Percentiles rank a stretch among this genome's conserved stretches.
Conservation (phyloP, 108 stramenopile species). For the Skeletonema grethae region DNA sequence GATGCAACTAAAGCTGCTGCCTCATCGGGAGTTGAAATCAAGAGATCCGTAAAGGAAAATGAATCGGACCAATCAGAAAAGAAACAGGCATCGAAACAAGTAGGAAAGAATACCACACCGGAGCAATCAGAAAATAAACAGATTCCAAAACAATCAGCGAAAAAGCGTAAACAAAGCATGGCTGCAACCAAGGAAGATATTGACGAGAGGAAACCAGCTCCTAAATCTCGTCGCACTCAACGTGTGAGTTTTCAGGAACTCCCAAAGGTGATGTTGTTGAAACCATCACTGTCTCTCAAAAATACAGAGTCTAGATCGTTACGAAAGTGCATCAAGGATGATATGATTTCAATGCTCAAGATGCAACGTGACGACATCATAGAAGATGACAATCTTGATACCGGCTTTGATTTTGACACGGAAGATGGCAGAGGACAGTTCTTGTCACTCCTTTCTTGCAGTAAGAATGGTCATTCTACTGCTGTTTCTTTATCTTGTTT, state of each 20-base stretch:
- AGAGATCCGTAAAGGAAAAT: neutral
- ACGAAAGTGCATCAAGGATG: constrained; percentile 29
- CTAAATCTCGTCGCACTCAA: constrained; percentile 5
- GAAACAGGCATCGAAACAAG: neutral
- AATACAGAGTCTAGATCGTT: constrained; percentile 20
- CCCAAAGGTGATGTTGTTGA: constrained; percentile 31
- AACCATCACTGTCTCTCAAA: constrained; percentile 31
- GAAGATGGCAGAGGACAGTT: constrained; percentile 29
- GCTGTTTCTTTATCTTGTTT: constrained; percentile 27
- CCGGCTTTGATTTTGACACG: constrained; percentile 37
- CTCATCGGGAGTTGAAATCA: neutral
- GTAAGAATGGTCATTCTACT: constrained; percentile 6
- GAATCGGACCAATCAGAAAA: neutral
- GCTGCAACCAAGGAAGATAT: neutral
- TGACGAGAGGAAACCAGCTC: neutral
- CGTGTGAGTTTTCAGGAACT: constrained; percentile 33
- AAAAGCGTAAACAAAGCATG: neutral
- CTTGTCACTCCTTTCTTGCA: constrained; percentile 14
- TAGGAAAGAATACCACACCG: neutral
- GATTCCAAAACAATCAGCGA: neutral
- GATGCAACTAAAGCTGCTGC: neutral
- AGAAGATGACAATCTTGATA: constrained; percentile 23
- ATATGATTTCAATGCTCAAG: constrained; percentile 27
- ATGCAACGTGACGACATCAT: neutral
- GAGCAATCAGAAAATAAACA: neutral